These are phyloP conservation scores for Cercospora berteroae DNA, from an alignment of 2,329 filamentous ascomycete genomes.

Conservation along the genomic window DNA sequence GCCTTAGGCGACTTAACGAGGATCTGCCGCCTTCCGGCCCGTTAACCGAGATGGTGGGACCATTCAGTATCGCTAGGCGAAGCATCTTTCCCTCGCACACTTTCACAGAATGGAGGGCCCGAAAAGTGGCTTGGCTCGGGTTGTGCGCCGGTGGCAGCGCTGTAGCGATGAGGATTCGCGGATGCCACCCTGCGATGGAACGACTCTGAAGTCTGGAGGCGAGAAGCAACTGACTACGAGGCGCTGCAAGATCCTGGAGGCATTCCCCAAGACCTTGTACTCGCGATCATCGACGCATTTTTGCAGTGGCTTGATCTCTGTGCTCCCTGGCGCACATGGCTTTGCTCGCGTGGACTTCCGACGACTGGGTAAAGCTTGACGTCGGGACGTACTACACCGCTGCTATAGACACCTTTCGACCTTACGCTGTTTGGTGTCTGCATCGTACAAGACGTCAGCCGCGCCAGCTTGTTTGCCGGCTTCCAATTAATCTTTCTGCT, in stretches of 20 bases:
- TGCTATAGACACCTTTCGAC: slow-evolving; percentile 1
- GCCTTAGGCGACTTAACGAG: neutral
- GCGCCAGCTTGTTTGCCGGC: neutral
- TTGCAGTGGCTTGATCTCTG: slow-evolving; percentile 13
- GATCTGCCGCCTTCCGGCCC: slow-evolving; percentile 3
- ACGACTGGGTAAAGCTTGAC: slow-evolving; percentile 9
- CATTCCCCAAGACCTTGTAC: slow-evolving; percentile 11
- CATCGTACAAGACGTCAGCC: slow-evolving; percentile 7
- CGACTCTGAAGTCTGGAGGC: neutral
- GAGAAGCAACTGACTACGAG: slow-evolving; percentile 4
- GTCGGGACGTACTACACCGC: neutral
- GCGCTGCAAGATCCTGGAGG: slow-evolving; percentile 2
- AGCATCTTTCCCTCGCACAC: slow-evolving; percentile 7
- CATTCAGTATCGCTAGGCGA: slow-evolving; percentile 19
- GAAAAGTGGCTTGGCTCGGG: slow-evolving; percentile 4
- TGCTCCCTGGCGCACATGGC: slow-evolving; percentile 5
- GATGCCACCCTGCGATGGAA: slow-evolving; percentile 24
- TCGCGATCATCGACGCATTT: slow-evolving; percentile 14
- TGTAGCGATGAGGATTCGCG: slow-evolving; percentile 2
- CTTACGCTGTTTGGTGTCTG: neutral
- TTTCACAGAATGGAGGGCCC: neutral
- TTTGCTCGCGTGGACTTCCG: slow-evolving; percentile 14
- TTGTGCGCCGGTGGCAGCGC: neutral
- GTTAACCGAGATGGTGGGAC: slow-evolving; percentile 13
- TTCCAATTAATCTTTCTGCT: neutral